Base-by-base conservation (phyloP, 1,139 yeast genomes). In the Magnusiomyces paraingens region DNA sequence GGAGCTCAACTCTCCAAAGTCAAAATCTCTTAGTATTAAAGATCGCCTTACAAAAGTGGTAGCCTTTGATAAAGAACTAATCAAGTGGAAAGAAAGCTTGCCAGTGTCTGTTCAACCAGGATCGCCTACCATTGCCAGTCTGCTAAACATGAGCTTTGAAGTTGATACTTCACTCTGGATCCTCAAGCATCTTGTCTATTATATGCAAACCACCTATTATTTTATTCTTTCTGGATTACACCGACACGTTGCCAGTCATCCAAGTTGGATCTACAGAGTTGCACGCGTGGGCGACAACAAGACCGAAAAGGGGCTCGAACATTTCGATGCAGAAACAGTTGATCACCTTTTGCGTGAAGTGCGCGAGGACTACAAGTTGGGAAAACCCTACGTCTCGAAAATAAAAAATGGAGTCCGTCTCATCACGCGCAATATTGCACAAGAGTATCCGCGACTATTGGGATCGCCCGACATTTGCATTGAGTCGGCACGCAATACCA, bases 241-340 rank as follows among this genome's bases (percentile, higher is more conserved):
- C 53, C 62, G 70, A 14, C 53, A 63, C n/a, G 64, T 67, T 10
- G 66, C 69, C 2, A 65, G 64, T 57, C 64, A 66, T 45, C 68
- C 70, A 1, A 59, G 69, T 5, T 63, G 67, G 66, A 55, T 63
- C 6, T 57, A 59, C 49, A 35, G 55, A 10, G 52, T 60, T 26
- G 47, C 26, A 14, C 29, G 36, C 17, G 50, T 21, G 15, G 17
- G 22, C 15, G 47, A 41, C 41, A 32, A 36, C 17, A 38, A 14
- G 40, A 20, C 12, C 35, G 36, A n/a, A 29, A 17, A 47, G 41
- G 20, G 10, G 12, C 49, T 15, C 44, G 43, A 40, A 22, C 43
- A 38, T 32, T 48, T 14, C n/a, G 32, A 46, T 36, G 26, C 49
- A 8, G 26, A 6, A 11, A 46, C 49, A 4, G 49, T 46, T 17